Base-by-base conservation (phyloP, 768 basidiomycete genomes). In the Boletus pseudopeckii region DNA sequence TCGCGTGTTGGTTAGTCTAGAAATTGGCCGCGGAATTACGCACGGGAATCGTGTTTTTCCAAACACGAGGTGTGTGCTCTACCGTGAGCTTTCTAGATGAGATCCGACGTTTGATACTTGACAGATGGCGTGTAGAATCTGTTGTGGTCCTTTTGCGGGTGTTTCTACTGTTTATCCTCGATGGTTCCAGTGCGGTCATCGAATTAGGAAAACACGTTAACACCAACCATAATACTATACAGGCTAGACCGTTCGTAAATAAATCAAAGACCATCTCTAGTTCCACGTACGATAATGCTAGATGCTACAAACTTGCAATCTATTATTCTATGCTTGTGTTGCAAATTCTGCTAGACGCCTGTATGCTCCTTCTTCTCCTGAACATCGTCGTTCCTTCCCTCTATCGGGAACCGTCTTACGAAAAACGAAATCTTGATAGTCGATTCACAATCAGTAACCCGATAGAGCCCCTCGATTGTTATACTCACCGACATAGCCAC, bases 401-500 rank as follows among this genome's bases (percentile, higher is more conserved):
- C 66, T 51, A 71, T 58, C 18, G 66, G 56, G 28, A 62, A 63
- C 32, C 51, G 61, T 53, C 66, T 67, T 41, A 71, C 45, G 52
- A 72, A 69, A 28, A 63, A 34, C 18, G 69, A 71, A 47, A 69
- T 43, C 69, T 70, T 56, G n/a, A 28, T 9, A 11, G 28, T 20
- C 34, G 22, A 48, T 46, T 50, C 45, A 39, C 48, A 45, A 40
- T 63, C 54, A 60, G 50, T 36, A 32, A 53, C 24, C 48, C 17
- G n/a, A 38, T 33, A 40, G 18, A 50, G 33, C 52, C 11, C 41
- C 38, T 41, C 15, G 30, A 53, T 28, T 30, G 28, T 20, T 20
- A 32, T 33, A 72, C 75, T 64, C 64, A 88, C 85, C 68, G 88
- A 61, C 62, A 82, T 77, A 36, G 88, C 84, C 50, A 83, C 62